phyloP scores from a whole-genome alignment of 2,329 filamentous ascomycete genomes.

The Ophiostoma sp. region DNA sequence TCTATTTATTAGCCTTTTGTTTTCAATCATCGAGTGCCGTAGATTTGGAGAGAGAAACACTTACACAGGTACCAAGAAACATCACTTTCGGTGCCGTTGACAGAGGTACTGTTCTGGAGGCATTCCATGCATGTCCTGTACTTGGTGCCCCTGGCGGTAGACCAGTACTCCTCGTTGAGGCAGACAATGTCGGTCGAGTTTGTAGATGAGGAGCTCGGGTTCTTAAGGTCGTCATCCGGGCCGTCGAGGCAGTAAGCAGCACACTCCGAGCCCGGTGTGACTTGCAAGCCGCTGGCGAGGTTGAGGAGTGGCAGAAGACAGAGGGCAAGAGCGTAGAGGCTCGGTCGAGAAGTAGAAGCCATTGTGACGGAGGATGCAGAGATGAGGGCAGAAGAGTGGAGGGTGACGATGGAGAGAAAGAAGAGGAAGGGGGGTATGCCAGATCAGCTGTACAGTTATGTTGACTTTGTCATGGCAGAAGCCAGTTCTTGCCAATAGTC shows the following conservation, averaged over 20 bases:
- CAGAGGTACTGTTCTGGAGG: constrained; percentile 42
- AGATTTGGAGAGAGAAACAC: not conserved
- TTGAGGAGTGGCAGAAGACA: constrained; percentile 22
- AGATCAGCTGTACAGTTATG: not conserved
- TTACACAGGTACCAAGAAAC: constrained; percentile 41
- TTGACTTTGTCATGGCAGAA: not conserved
- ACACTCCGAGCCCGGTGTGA: constrained; percentile 49
- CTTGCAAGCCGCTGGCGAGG: constrained; percentile 36
- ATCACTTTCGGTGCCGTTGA: constrained; percentile 40
- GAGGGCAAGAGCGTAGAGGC: not conserved
- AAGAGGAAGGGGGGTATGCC: not conserved
- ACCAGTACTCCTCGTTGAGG: constrained; percentile 39
- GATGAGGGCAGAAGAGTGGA: not conserved
- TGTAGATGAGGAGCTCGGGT: constrained; percentile 39
- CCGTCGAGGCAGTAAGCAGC: constrained; percentile 44
- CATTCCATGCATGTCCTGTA: constrained; percentile 46
- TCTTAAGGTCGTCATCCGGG: constrained; percentile 33
- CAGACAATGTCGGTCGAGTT: constrained; percentile 46
- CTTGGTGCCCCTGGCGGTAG: constrained; percentile 39
- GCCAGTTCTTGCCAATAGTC: not conserved
- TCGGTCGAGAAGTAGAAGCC: not conserved
- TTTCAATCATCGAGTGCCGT: no score
- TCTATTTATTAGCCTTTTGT: constrained; percentile 31
- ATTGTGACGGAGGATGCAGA: not conserved
- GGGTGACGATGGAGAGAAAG: not conserved